A percentile compares a stretch with the other conserved stretches of the same genome.
These are phyloP conservation scores for Fomitopsis serialis DNA, from an alignment of 768 basidiomycete genomes.

Conservation along the genomic window DNA sequence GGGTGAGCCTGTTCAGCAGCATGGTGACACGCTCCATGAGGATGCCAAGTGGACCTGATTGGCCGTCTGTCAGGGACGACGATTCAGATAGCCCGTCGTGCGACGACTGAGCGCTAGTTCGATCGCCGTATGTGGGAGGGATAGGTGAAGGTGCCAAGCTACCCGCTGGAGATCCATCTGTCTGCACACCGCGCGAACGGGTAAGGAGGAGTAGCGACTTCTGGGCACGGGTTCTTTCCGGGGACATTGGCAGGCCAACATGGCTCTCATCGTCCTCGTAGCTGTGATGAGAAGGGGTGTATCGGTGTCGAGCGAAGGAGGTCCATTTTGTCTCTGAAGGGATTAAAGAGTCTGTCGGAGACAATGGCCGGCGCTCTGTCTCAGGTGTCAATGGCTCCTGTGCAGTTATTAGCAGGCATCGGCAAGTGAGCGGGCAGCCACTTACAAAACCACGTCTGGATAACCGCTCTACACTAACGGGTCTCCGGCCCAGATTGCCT, in stretches of 20 bases:
- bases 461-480: slow-evolving; percentile 30
- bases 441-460: slow-evolving; percentile 29
- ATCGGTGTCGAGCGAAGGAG: slow-evolving; percentile 18
- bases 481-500: slow-evolving; percentile 20
- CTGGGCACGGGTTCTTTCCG: slow-evolving; percentile 33
- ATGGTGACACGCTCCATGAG: slow-evolving; percentile 60
- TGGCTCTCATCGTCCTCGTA: slow-evolving; percentile 45
- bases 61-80: slow-evolving; percentile 61
- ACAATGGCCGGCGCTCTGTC: slow-evolving; percentile 36
- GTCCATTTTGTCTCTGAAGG: slow-evolving; percentile 22
- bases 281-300: slow-evolving; percentile 15
- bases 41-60: slow-evolving; percentile 40
- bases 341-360: slow-evolving; percentile 32
- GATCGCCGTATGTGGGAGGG: slow-evolving; percentile 26
- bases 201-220: slow-evolving; percentile 50
- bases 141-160: slow-evolving; percentile 14
- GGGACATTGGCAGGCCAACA: slow-evolving; percentile 20
- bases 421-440: neutral
- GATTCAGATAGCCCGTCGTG: slow-evolving; percentile 68
- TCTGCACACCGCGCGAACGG: slow-evolving; percentile 35
- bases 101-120: slow-evolving; percentile 37
- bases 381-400: slow-evolving; percentile 45
- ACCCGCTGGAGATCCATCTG: slow-evolving; percentile 13
- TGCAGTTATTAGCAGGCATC: slow-evolving; percentile 3
- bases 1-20: slow-evolving; percentile 57